Evolutionary conservation across 495 filamentous ascomycete species (phyloP), one percentile per base, ranked within the genome.

Genomic region (Annulohypoxylon moriforme): DNA sequence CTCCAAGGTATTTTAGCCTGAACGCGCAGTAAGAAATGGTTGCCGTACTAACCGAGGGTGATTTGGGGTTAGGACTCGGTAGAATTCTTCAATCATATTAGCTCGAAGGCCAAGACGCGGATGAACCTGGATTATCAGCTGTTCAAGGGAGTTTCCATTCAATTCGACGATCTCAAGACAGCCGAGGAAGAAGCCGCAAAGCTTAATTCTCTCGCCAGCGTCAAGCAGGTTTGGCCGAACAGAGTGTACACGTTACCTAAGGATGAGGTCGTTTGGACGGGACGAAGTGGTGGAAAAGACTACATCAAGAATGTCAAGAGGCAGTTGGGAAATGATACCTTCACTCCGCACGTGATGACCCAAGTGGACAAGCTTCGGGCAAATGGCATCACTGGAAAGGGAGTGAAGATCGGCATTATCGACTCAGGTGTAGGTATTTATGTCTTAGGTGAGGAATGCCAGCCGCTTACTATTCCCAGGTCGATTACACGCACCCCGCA

Each of bases 401-500:
- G 82, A 49, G 75, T 86, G 76, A 85, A 83, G 71, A 77, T 86
- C 60, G 84, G 68, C 25, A 76, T 86, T 14, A 78, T 86, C 31
- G 84, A 86, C 65, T 84, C 81, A 1, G 84, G 84, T 50, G 81
- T 84, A 77, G 63, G 81, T 80, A n/a, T 18, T 31, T 2, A 9
- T 42, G 24, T 52, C 38, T 29, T 24, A 13, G 24, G 20, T n/a
- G 53, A 53, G 16, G 38, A 42, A 50, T 6, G 24, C 25, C 14
- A 34, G 33, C 2, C 18, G 38, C 74, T 78, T 63, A 78, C 68
- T 7, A 47, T 57, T n/a, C 24, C 20, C 27, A 84, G 81, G 83
- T 85, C 68, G 87, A 89, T 71, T 89, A 87, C 68, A 82, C 69
- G 0, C 87, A 89, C 60, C 86, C 87, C 4, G 85, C 86, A 8